Percentiles rank a stretch among this genome's conserved stretches.
These are phyloP conservation scores for Drosera spatulata DNA, from an alignment of 179 eudicot species.

Conservation along the genomic window DNA sequence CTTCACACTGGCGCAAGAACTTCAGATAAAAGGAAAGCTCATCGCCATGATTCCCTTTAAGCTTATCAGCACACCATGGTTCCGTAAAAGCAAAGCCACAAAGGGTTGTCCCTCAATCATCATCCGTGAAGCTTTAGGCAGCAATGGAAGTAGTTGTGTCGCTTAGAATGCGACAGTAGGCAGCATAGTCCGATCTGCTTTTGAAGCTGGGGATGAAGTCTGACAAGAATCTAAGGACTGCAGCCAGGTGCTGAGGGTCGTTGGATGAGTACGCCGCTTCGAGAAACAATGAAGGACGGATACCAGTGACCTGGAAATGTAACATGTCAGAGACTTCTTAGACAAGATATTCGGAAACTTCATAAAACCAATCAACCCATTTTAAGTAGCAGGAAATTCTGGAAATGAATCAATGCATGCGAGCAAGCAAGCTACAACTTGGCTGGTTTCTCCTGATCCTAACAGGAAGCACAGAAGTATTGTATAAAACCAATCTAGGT, in stretches of 20 bases:
- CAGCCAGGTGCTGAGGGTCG: slow-evolving; percentile 72
- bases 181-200: slow-evolving; percentile 53
- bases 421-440: too few relatives aligned
- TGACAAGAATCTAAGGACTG: slow-evolving; percentile 74
- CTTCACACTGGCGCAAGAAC: too few relatives aligned
- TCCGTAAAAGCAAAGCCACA: too few relatives aligned
- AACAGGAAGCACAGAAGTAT: neutral
- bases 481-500: too few relatives aligned
- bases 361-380: neutral
- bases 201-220: slow-evolving; percentile 86
- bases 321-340: neutral
- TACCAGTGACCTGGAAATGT: slow-evolving; percentile 53
- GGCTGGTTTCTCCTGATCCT: neutral
- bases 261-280: slow-evolving; percentile 79
- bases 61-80: too few relatives aligned
- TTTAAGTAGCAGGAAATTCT: too few relatives aligned
- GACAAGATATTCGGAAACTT: neutral
- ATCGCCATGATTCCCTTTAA: too few relatives aligned
- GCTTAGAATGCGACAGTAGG: slow-evolving; percentile 45
- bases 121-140: slow-evolving; percentile 1
- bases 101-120: too few relatives aligned
- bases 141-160: slow-evolving; percentile 42
- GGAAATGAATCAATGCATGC: neutral
- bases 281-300: slow-evolving; percentile 75
- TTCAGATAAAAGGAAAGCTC: too few relatives aligned